These are phyloP conservation scores for Phytophthora hibernalis DNA, from an alignment of 352 stramenopile species.

Conservation along the genomic window DNA sequence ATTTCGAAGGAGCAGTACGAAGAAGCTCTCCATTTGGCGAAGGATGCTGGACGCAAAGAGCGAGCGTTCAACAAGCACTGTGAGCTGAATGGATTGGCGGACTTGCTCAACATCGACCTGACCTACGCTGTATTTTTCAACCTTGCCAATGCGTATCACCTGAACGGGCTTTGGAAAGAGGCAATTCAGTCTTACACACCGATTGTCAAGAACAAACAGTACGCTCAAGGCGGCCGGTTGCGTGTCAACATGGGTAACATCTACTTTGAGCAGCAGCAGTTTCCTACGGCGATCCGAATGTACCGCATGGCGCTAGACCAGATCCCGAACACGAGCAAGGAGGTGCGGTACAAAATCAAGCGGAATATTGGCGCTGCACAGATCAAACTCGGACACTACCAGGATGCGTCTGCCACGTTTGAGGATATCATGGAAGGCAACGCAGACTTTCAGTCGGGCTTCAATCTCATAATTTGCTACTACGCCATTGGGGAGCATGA, in stretches of 20 bases:
- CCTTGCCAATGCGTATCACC: conserved; percentile 93
- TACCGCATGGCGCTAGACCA: conserved; percentile 98
- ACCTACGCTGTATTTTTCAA: conserved; percentile 97
- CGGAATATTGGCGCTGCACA: conserved; percentile 97
- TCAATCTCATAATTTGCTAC: conserved; percentile 98
- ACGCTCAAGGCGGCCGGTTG: conserved; percentile 89
- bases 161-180: conserved; percentile 95
- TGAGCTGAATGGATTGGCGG: conserved; percentile 86
- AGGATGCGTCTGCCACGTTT: conserved; percentile 95
- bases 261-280: conserved; percentile 96
- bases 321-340: conserved; percentile 94
- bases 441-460: conserved; percentile 95
- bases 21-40: conserved; percentile 89
- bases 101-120: conserved; percentile 94
- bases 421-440: conserved; percentile 95
- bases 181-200: conserved; percentile 95
- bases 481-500: conserved; percentile 96
- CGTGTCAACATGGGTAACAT: conserved; percentile 99
- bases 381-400: conserved; percentile 93
- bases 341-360: conserved; percentile 96
- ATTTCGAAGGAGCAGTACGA: conserved; percentile 81
- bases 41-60: conserved; percentile 91
- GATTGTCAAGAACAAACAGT: conserved; percentile 97
- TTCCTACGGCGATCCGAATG: conserved; percentile 95
- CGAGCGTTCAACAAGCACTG: conserved; percentile 92